These are phyloP conservation scores for Glomus cerebriforme DNA, from an alignment of 192 early-diverging fungal genomes.

Conservation along the genomic window DNA sequence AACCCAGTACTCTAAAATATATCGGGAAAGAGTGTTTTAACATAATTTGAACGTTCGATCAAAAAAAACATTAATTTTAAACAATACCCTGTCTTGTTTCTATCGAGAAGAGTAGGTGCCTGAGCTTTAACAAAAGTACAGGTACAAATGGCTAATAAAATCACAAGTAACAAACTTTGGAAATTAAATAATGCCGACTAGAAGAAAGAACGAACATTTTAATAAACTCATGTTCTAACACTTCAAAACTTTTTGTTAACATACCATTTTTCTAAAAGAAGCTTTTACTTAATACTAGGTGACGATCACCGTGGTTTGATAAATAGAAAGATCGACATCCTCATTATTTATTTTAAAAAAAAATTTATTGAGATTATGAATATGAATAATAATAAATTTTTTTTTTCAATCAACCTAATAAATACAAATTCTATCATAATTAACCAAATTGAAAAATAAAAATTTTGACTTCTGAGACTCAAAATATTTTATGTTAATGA, in stretches of 20 bases:
- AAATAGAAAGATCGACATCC: too few species aligned
- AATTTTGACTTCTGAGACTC: too few species aligned
- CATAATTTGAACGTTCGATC: constrained; percentile 6
- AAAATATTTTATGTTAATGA: not conserved
- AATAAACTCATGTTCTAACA: not conserved
- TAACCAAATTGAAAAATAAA: too few species aligned
- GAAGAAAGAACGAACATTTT: not conserved
- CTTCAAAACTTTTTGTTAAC: not conserved
- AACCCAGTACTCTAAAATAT: constrained; percentile 64
- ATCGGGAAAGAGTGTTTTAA: not conserved
- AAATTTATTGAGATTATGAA: too few species aligned
- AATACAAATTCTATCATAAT: too few species aligned
- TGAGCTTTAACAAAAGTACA: constrained; percentile 92
- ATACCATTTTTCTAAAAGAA: not conserved
- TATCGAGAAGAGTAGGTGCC: constrained; percentile 81
- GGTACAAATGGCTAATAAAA: constrained; percentile 95
- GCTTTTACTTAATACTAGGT: too few species aligned
- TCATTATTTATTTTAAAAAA: too few species aligned
- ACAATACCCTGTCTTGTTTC: constrained; percentile 80
- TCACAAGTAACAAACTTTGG: constrained; percentile 85
- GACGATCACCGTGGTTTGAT: too few species aligned
- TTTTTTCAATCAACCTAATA: too few species aligned
- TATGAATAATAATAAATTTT: too few species aligned
- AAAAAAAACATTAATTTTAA: not conserved
- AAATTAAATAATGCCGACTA: constrained; percentile 98